Conservation (phyloP, 208 protist species). For the Acanthamoeba castellanii region DNA sequence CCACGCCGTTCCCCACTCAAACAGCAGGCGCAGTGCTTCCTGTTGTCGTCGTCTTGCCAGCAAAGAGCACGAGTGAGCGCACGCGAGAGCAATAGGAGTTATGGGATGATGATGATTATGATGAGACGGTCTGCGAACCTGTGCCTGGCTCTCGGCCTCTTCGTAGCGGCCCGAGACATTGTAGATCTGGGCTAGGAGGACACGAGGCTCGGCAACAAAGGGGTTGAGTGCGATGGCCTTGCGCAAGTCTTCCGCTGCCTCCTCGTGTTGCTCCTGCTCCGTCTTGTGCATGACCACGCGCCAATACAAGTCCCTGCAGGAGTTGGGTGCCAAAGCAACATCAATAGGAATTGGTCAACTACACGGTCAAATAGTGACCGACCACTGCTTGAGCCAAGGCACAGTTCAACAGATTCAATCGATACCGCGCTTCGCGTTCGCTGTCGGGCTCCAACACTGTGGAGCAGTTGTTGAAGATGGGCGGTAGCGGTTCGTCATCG, state of each 20-base stretch:
- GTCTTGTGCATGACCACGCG: constrained; percentile 5
- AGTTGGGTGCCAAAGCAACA: neutral
- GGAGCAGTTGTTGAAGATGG: constrained; percentile 13
- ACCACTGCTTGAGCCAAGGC: neutral
- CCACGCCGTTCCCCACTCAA: constrained; percentile 10
- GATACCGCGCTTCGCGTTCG: neutral
- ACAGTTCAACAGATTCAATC: too few relatives aligned
- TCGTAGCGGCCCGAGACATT: neutral
- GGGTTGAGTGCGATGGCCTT: neutral
- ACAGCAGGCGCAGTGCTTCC: neutral
- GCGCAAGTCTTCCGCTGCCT: neutral
- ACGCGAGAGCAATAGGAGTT: too few relatives aligned
- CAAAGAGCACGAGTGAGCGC: too few relatives aligned
- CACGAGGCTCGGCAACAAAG: constrained; percentile 2
- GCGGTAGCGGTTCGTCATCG: neutral
- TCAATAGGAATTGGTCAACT: neutral
- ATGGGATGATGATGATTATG: neutral
- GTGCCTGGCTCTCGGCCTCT: neutral
- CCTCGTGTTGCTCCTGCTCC: neutral
- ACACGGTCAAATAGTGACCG: neutral
- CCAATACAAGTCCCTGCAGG: constrained; percentile 18
- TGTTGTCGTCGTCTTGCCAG: neutral
- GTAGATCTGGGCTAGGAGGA: neutral
- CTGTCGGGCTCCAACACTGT: neutral
- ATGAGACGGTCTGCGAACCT: neutral